Evolutionary conservation across 176 grass and related monocot species (phyloP), one percentile per base, ranked within the genome.

Genomic region (Rhynchospora pubera): DNA sequence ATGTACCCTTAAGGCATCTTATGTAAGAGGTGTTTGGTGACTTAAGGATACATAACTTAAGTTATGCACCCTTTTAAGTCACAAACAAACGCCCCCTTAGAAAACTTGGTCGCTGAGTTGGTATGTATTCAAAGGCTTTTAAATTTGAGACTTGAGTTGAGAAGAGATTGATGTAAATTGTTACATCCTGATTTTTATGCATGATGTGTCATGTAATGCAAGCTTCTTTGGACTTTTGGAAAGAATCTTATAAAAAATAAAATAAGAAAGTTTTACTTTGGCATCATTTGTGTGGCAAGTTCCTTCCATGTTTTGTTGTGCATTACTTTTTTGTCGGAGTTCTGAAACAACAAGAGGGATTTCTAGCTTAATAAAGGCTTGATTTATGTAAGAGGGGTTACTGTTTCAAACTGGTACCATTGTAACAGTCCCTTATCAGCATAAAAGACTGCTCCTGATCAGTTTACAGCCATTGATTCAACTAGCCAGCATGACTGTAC

Each of bases 301-400:
- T 28, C 14, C 12, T 76, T 55, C 47, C 13, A 28, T 53, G 14
- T 50, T 28, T 76, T 55, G 11, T 76, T 55, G 21, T 76, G 19
- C 23, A 45, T 75, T 24, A 28, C 47, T 75, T 52, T 13, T 75
- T 28, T 30, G 47, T 55, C 12, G 28, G 28, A 76, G 46, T 55
- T 69, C 6, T 30, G 46, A 55, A 55, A 48, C 55, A 11, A 76
- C 52, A 12, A 76, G 13, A 30, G 12, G 0, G 22, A 28, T 55
- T 76, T 30, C 13, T 76, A 55, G 47, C 72, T 76, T 52, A 76
- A 76, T 30, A 76, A n/a, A 76, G 72, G 72, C 48, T 76, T 76
- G 72, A 76, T 76, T 55, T 76, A 76, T 76, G 48, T 30, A 55
- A 55, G 22, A 55, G 58, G 44, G 45, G 48, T 44, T 21, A 51